Evolutionary conservation across 805 yeast genomes (phyloP).

Genomic region (Millerago galiae): DNA sequence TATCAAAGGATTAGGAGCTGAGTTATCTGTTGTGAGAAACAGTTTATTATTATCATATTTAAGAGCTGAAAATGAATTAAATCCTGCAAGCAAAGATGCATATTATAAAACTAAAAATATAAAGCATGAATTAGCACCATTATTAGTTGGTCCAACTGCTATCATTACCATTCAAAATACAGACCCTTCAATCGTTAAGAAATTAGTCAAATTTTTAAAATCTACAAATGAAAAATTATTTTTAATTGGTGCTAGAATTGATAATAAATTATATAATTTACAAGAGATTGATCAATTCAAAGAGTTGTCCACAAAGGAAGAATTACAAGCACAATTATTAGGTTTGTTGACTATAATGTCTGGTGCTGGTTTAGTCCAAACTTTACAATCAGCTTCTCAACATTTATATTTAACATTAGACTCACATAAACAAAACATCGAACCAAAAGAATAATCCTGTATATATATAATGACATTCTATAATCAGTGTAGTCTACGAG

Average conservation of each 20-base stretch:
- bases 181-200: constrained; percentile 63
- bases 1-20: constrained; percentile 60
- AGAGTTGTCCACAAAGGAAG: constrained; percentile 63
- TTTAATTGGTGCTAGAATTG: constrained; percentile 81
- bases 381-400: constrained; percentile 66
- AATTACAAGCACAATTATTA: constrained; percentile 73
- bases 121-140: constrained; percentile 61
- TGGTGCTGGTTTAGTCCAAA: constrained; percentile 83
- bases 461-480: not conserved
- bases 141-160: constrained; percentile 84
- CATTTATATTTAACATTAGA: constrained; percentile 70
- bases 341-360: constrained; percentile 79
- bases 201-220: constrained; percentile 55
- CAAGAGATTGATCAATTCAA: constrained; percentile 56
- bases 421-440: constrained; percentile 44
- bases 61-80: constrained; percentile 58
- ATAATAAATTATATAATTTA: constrained; percentile 47
- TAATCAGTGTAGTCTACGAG: not conserved
- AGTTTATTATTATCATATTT: constrained; percentile 69
- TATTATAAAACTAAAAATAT: constrained; percentile 33
- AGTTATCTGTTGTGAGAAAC: constrained; percentile 61
- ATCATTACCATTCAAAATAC: constrained; percentile 59
- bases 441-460: constrained; percentile 4
- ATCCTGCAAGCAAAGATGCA: constrained; percentile 66
- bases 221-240: constrained; percentile 66